Base-by-base conservation (phyloP, 1,284 basidiomycete species). In the Sanghuangporus baumii region DNA sequence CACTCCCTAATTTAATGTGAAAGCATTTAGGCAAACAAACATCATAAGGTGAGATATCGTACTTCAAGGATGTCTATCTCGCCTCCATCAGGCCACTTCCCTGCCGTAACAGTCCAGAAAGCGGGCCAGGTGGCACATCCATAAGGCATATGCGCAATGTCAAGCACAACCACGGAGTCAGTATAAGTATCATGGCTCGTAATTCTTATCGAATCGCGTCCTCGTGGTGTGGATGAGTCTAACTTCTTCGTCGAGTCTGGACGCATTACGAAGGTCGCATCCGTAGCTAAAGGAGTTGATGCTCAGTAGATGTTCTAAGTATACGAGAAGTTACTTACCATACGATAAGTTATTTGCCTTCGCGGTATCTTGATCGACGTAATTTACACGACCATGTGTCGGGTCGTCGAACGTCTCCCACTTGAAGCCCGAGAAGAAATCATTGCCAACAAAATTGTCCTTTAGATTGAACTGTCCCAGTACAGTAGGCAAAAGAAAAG, bases 71-170 rank as follows among this genome's bases (percentile, higher is more conserved):
- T 80, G 67, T 85, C 83, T 20, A 79, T 74, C 65, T 79, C 77
- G 6, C 83, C 83, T 20, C 83, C 82, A 2, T 72, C 43, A 0
- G 83, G 83, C 84, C 84, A 85, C 0, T 81, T 78, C 37, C 69
- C 67, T 55, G 76, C 66, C 51, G 81, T 84, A 38, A 82, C 67
- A 34, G 84, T 83, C 86, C 87, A 89, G 68, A 81, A 87, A 9
- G 86, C 86, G 6, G 86, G 86, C 87, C 86, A 88, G 12, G 81
- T 83, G 3, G 70, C 73, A 61, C 82, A 84, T 2, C 69, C 82
- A 56, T 74, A 68, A 0, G 84, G 84, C 81, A 85, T 85, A 69
- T 85, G 84, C 50, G 68, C 62, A 36, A 85, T 64, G 66, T 85
- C 81, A 36, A 85, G 73, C 8, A 86, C 73, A 47, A 94, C 67